Evolutionary conservation across 768 basidiomycete genomes (phyloP).

Genomic region (Boletus sp.): DNA sequence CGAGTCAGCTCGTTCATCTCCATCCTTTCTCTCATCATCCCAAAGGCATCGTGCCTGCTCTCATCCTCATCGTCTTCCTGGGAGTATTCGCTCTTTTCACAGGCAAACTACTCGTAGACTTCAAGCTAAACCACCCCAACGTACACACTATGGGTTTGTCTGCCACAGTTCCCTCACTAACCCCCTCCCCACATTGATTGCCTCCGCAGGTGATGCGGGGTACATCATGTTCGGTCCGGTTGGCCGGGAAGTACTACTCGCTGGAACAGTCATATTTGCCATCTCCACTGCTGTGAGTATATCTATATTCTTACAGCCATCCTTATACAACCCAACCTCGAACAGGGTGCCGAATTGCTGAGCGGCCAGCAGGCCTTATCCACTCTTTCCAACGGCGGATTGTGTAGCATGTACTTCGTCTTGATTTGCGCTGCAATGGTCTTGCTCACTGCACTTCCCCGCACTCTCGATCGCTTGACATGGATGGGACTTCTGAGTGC

Average conservation of each 20-base stretch:
- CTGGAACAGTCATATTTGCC: conserved; percentile 1
- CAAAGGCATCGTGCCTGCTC: conserved; percentile 8
- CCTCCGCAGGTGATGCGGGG: conserved; percentile 1
- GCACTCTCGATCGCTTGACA: conserved; percentile 34
- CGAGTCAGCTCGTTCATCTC: not conserved
- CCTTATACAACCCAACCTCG: not conserved
- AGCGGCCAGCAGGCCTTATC: conserved; percentile 53
- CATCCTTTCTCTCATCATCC: not conserved
- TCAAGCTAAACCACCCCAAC: conserved; percentile 40
- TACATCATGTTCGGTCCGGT: conserved; percentile 2
- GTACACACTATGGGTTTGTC: conserved; percentile 50
- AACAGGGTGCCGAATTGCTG: conserved; percentile 25
- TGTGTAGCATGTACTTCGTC: conserved; percentile 45
- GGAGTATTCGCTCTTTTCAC: conserved; percentile 6
- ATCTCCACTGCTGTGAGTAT: not conserved
- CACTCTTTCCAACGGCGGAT: conserved; percentile 43
- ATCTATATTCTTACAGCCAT: not conserved
- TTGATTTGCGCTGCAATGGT: conserved; percentile 40
- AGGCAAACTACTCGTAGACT: conserved; percentile 44
- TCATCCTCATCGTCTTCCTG: conserved; percentile 1
- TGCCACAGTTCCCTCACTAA: not conserved
- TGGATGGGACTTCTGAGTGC: conserved; percentile 44
- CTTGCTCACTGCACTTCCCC: conserved; percentile 6
- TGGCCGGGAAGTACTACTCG: conserved; percentile 3
- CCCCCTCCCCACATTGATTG: not conserved